Conservation (phyloP, 306 rosid species). For the Oxytropis ochrocephala region DNA sequence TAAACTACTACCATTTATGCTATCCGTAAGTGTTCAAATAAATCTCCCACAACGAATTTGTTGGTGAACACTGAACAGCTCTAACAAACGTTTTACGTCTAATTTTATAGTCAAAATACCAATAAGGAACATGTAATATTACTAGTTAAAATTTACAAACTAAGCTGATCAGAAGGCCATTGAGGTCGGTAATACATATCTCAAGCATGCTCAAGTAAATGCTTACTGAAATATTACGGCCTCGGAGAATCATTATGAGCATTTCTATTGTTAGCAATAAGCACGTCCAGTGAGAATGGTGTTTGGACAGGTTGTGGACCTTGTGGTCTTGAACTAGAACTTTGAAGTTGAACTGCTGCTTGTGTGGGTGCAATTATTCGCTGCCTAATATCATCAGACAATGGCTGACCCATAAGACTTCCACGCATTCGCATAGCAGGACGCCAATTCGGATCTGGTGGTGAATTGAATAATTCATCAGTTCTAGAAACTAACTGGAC, state of each 20-base stretch:
- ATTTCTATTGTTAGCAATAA: constrained; percentile 26
- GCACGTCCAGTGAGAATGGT: constrained; percentile 19
- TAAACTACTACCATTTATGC: neutral
- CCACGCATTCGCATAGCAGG: constrained; percentile 85
- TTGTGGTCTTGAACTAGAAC: constrained; percentile 7
- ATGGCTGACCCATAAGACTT: constrained; percentile 52
- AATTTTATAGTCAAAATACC: neutral
- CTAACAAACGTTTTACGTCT: neutral
- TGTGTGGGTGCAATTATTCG: constrained; percentile 51
- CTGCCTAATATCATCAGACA: constrained; percentile 33
- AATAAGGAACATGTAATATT: neutral
- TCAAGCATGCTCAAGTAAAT: neutral
- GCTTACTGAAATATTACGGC: neutral
- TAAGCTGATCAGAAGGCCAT: neutral
- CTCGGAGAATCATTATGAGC: constrained; percentile 21
- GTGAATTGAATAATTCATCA: constrained; percentile 21
- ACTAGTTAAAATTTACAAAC: neutral
- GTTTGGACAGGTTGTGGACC: constrained; percentile 15
- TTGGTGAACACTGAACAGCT: too few relatives aligned
- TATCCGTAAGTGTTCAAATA: neutral
- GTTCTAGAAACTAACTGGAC: constrained; percentile 37
- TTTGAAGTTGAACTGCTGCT: neutral
- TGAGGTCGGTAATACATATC: neutral
- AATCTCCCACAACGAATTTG: too few relatives aligned
- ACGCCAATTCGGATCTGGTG: constrained; percentile 51